These are phyloP conservation scores for Ilyonectria sp. DNA, from an alignment of 2,329 filamentous ascomycete genomes.

Conservation along the genomic window DNA sequence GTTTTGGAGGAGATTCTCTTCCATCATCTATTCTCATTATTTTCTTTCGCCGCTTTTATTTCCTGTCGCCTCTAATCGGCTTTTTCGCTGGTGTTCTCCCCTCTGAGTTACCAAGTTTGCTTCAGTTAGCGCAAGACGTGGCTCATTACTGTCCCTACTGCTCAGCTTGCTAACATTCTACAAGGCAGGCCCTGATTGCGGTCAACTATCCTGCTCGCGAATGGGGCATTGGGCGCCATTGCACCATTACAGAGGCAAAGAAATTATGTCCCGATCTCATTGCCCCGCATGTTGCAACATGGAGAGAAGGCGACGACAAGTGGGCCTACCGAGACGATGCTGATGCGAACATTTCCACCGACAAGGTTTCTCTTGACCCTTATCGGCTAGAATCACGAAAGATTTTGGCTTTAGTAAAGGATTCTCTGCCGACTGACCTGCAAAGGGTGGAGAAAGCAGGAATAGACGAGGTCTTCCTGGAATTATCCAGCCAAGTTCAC, in stretches of 20 bases:
- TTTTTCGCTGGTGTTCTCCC: too few species aligned
- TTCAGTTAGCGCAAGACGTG: background rate
- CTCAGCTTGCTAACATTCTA: constrained; percentile 31
- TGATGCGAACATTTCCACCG: constrained; percentile 82
- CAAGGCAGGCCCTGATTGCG: constrained; percentile 90
- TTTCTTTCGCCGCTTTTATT: background rate
- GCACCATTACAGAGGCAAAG: constrained; percentile 84
- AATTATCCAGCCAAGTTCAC: constrained; percentile 89
- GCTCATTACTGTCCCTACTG: background rate
- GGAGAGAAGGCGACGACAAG: constrained; percentile 90
- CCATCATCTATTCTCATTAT: background rate
- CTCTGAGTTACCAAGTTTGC: background rate
- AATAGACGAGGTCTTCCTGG: constrained; percentile 96
- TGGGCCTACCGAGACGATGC: constrained; percentile 94
- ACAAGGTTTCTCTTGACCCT: constrained; percentile 95
- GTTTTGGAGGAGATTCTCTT: background rate
- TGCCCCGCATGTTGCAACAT: constrained; percentile 94
- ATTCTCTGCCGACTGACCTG: constrained; percentile 73
- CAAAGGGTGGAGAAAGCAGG: constrained; percentile 93
- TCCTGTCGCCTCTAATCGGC: too few species aligned
- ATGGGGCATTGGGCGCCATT: constrained; percentile 85
- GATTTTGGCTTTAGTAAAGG: constrained; percentile 86
- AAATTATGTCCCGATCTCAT: constrained; percentile 89
- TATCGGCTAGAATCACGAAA: constrained; percentile 88
- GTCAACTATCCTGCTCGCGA: constrained; percentile 94